These are phyloP conservation scores for Rhizopogon sp. DNA, from an alignment of 768 basidiomycete species.

Conservation along the genomic window DNA sequence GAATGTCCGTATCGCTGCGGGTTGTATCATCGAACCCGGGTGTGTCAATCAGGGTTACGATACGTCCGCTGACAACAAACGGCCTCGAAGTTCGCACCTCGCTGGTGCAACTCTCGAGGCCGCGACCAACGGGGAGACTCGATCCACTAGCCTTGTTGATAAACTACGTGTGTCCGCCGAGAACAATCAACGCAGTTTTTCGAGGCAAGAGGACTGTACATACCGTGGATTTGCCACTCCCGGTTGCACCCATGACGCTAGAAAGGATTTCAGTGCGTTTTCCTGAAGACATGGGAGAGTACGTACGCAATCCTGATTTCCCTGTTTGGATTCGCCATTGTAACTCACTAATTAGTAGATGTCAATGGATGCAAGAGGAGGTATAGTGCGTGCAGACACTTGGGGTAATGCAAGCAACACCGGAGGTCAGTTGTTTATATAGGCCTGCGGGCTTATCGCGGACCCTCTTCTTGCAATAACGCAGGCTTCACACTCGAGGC, in stretches of 20 bases:
- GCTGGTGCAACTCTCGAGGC: slow-evolving; percentile 40
- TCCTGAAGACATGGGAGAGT: not conserved
- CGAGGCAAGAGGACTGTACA: not conserved
- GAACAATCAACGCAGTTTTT: not conserved
- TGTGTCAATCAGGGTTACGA: slow-evolving; percentile 45
- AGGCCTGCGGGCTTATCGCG: not conserved
- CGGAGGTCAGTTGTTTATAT: slow-evolving; percentile 1
- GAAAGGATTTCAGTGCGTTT: not conserved
- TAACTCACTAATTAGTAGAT: not conserved
- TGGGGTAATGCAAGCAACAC: not conserved
- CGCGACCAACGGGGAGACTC: slow-evolving; percentile 32
- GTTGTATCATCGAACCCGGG: slow-evolving; percentile 51
- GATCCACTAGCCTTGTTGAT: slow-evolving; percentile 43
- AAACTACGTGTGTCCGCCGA: slow-evolving; percentile 28
- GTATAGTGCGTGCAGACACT: not conserved
- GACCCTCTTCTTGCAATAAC: slow-evolving; percentile 4
- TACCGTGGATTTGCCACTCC: slow-evolving; percentile 33
- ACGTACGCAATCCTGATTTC: slow-evolving; percentile 30
- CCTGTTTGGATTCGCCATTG: slow-evolving; percentile 22
- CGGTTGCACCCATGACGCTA: slow-evolving; percentile 30
- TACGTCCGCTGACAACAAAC: slow-evolving; percentile 34
- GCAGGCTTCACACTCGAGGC: slow-evolving; percentile 1
- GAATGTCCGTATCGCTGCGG: slow-evolving; percentile 37
- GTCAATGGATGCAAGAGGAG: not conserved
- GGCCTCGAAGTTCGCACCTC: slow-evolving; percentile 33